Percentiles rank a stretch among this genome's conserved stretches.
phyloP scores from a whole-genome alignment of 2,329 filamentous ascomycete species.

The Trichoderma endophyticum region DNA sequence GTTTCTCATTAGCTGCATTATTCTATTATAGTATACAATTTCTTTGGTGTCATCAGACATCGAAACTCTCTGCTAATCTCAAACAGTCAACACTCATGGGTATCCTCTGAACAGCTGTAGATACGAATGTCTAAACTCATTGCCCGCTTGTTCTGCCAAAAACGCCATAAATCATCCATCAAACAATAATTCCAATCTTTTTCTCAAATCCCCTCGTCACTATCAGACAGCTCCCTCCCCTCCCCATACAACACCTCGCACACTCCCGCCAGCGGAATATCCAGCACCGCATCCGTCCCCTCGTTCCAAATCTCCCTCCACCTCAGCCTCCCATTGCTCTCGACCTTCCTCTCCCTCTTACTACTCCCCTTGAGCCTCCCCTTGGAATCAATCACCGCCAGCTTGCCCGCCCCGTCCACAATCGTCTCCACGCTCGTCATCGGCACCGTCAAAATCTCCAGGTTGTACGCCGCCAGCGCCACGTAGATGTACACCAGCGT shows the following conservation, averaged over 20 bases:
- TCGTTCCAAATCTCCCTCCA: conserved; percentile 87
- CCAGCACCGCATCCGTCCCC: conserved; percentile 95
- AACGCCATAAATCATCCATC: not conserved
- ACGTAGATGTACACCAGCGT: conserved; percentile 89
- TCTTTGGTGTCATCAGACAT: too few relatives aligned
- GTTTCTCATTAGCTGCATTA: not conserved
- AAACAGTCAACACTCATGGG: not conserved
- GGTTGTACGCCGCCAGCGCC: conserved; percentile 87
- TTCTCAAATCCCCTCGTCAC: conserved; percentile 20
- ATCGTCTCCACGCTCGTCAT: conserved; percentile 81
- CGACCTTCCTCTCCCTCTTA: conserved; percentile 37
- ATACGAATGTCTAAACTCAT: not conserved
- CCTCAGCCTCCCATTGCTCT: conserved; percentile 46
- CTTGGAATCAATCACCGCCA: conserved; percentile 75
- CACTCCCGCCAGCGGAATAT: conserved; percentile 89
- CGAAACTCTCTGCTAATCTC: not conserved
- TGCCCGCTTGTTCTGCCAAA: not conserved
- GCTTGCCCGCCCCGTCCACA: conserved; percentile 83
- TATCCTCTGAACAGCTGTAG: not conserved
- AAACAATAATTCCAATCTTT: not conserved
- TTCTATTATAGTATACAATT: not conserved
- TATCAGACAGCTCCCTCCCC: conserved; percentile 33
- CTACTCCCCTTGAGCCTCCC: conserved; percentile 47
- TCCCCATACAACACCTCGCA: conserved; percentile 90
- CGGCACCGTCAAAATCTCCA: conserved; percentile 79